Percentiles rank a stretch among this genome's conserved stretches.
phyloP scores from a whole-genome alignment of 768 basidiomycete genomes.

The Russula sp. region DNA sequence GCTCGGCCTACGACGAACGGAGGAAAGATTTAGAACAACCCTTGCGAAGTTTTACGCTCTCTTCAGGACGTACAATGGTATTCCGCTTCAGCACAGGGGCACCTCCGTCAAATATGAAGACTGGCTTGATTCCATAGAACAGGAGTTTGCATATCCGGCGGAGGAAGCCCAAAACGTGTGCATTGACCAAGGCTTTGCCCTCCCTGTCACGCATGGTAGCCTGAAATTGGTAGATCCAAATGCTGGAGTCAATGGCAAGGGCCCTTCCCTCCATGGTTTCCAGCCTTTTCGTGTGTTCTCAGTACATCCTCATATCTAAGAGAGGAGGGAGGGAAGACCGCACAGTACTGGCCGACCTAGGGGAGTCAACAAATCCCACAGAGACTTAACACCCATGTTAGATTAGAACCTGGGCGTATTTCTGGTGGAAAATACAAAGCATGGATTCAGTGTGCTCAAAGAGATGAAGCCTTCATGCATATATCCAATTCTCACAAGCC shows the following conservation, averaged over 20 bases:
- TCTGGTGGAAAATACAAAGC: neutral
- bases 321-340: neutral
- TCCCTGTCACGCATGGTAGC: conserved; percentile 99
- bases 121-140: conserved; percentile 96
- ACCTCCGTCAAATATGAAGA: conserved; percentile 98
- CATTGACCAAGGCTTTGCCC: conserved; percentile 82
- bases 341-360: conserved; percentile 92
- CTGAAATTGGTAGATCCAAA: conserved; percentile 99
- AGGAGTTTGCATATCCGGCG: conserved; percentile 89
- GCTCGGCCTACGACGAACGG: conserved; percentile 51
- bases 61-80: conserved; percentile 61
- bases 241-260: conserved; percentile 97
- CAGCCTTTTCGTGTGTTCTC: conserved; percentile 36
- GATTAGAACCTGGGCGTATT: neutral
- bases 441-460: neutral
- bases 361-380: conserved; percentile 91
- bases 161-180: conserved; percentile 87
- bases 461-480: neutral
- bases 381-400: conserved; percentile 90
- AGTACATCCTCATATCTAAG: neutral
- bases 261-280: conserved; percentile 94
- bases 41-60: neutral
- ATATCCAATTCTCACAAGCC: too few species aligned
- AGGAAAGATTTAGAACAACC: conserved; percentile 9
- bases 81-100: conserved; percentile 84